phyloP scores from a whole-genome alignment of 2,329 filamentous ascomycete species.

The Pseudopithomyces maydicus region DNA sequence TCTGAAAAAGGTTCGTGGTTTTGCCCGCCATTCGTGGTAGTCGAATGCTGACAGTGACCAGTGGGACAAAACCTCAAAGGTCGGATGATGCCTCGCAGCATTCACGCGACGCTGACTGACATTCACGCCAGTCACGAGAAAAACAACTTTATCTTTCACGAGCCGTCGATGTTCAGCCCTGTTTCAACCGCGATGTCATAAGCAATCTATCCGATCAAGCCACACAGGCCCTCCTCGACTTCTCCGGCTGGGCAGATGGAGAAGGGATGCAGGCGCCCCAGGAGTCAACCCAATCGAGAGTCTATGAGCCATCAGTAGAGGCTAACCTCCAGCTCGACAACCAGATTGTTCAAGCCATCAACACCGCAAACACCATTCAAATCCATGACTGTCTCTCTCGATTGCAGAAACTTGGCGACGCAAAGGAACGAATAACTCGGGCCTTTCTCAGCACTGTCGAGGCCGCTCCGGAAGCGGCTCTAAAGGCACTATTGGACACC shows the following conservation, averaged over 20 bases:
- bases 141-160: conserved; percentile 96
- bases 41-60: conserved; percentile 49
- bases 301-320: conserved; percentile 48
- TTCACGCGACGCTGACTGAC: conserved; percentile 39
- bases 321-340: conserved; percentile 91
- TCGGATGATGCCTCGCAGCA: conserved; percentile 44
- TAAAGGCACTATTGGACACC: conserved; percentile 79
- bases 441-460: conserved; percentile 90
- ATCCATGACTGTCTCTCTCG: conserved; percentile 81
- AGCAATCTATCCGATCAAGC: conserved; percentile 96
- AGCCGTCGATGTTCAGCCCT: conserved; percentile 95
- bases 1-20: conserved; percentile 76
- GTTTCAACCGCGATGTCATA: conserved; percentile 96
- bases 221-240: conserved; percentile 91
- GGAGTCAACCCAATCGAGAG: conserved; percentile 34
- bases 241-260: conserved; percentile 96
- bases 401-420: conserved; percentile 65
- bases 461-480: conserved; percentile 77
- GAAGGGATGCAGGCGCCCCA: conserved; percentile 79
- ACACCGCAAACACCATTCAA: conserved; percentile 76
- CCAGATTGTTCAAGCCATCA: conserved; percentile 84
- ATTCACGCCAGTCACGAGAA: conserved; percentile 72
- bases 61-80: conserved; percentile 99
- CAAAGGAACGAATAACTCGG: conserved; percentile 78
- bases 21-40: neutral